These are phyloP conservation scores for Backusella australiensis DNA, from an alignment of 192 early-diverging fungal species.

Conservation along the genomic window DNA sequence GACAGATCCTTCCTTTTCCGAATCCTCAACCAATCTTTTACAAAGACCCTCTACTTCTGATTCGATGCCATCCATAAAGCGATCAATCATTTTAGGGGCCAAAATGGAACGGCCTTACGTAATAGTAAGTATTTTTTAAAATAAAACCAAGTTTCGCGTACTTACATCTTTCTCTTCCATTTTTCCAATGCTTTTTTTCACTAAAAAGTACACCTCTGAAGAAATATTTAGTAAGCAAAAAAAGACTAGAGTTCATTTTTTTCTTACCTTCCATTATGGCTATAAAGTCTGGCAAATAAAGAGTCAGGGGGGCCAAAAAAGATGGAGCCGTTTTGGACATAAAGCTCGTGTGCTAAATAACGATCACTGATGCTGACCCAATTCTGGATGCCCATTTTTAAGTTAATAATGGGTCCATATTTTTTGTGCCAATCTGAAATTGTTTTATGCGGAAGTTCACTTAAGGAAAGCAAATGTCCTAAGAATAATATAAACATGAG, in stretches of 20 bases:
- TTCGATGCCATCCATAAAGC: background rate
- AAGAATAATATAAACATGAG: background rate
- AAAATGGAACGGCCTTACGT: background rate
- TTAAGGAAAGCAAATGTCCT: background rate
- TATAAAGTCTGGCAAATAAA: background rate
- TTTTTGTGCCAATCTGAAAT: conserved; percentile 5
- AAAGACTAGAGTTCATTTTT: background rate
- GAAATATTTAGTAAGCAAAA: too few species aligned
- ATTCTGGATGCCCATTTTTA: background rate
- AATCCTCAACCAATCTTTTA: background rate
- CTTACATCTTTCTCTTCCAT: background rate
- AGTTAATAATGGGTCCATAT: conserved; percentile 6
- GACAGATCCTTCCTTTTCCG: background rate
- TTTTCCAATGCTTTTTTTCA: background rate
- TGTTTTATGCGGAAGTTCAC: background rate
- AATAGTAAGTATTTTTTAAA: background rate
- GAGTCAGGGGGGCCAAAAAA: background rate
- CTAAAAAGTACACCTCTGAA: background rate
- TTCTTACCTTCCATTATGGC: background rate
- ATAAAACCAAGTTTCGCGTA: background rate
- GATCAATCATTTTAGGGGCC: background rate
- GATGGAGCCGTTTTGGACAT: background rate
- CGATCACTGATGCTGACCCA: conserved; percentile 5
- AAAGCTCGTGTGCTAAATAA: background rate
- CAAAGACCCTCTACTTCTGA: background rate